A percentile compares a stretch with the other conserved stretches of the same genome.
phyloP scores from a whole-genome alignment of 2,329 filamentous ascomycete species.

The Chalaropsis ovoidea region DNA sequence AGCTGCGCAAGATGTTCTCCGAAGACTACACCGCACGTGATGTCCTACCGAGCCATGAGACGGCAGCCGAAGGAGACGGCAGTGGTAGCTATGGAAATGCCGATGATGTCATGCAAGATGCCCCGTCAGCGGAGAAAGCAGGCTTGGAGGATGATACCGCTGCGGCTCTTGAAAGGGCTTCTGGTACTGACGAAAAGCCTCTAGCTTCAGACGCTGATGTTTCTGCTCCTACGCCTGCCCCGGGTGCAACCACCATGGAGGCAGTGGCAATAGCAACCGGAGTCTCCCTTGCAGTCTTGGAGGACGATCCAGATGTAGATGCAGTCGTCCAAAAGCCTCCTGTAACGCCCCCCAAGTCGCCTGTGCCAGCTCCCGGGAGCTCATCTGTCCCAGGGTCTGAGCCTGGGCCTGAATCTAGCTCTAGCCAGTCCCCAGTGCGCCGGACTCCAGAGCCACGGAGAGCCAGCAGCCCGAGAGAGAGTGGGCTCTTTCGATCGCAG shows the following conservation, averaged over 20 bases:
- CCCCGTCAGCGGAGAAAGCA: neutral
- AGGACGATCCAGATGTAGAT: neutral
- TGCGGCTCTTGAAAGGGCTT: neutral
- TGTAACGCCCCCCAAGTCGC: conserved; percentile 13
- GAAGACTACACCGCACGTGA: conserved; percentile 71
- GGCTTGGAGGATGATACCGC: neutral
- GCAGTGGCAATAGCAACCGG: neutral
- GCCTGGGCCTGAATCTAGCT: neutral
- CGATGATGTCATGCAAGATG: conserved; percentile 6
- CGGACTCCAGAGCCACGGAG: conserved; percentile 16
- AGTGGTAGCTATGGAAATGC: conserved; percentile 4
- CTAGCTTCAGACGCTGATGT: neutral
- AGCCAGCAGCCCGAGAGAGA: conserved; percentile 21
- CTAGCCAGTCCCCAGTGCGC: neutral
- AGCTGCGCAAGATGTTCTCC: conserved; percentile 88
- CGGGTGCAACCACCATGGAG: neutral
- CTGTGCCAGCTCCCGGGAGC: neutral
- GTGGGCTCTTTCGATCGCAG: conserved; percentile 8
- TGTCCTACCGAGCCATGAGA: conserved; percentile 60
- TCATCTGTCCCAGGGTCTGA: neutral
- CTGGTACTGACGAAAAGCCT: neutral
- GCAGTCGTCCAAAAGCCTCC: neutral
- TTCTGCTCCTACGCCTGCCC: neutral
- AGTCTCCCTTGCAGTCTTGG: neutral
- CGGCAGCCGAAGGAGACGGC: neutral